Evolutionary conservation across 495 filamentous ascomycete species (phyloP).

Genomic region (Thermochaetoides thermophila): DNA sequence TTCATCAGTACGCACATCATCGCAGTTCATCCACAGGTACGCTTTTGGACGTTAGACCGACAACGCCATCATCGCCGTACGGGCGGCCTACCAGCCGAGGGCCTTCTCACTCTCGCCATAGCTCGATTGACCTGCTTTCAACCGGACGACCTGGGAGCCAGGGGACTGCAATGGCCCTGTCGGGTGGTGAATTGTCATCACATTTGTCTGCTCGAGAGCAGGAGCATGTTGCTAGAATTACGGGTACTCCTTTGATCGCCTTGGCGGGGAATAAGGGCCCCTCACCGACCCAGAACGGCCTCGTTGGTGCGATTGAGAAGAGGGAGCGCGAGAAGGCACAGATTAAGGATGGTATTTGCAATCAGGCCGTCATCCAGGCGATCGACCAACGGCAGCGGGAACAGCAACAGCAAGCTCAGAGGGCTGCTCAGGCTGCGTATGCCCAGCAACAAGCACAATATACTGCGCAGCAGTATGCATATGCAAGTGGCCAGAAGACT

Average conservation of each 20-base stretch:
- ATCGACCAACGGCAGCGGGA: conserved; percentile 60
- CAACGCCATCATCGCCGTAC: too few relatives aligned
- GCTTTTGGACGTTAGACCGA: conserved; percentile 30
- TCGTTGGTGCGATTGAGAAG: conserved; percentile 63
- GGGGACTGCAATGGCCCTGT: conserved; percentile 17
- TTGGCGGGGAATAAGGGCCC: conserved; percentile 42
- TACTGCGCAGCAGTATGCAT: conserved; percentile 2
- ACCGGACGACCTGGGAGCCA: conserved; percentile 18
- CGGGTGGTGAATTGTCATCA: conserved; percentile 39
- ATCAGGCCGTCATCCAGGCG: conserved; percentile 64
- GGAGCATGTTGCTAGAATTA: conserved; percentile 79
- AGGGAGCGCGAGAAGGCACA: conserved; percentile 60
- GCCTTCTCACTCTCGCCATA: conserved; percentile 32
- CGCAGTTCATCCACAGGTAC: conserved; percentile 42
- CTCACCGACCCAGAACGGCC: conserved; percentile 38
- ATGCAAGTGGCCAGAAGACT: conserved; percentile 7
- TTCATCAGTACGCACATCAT: conserved; percentile 40
- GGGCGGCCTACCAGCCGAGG: conserved; percentile 12
- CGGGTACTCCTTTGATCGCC: conserved; percentile 66
- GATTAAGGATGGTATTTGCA: conserved; percentile 55
- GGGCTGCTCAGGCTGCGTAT: conserved; percentile 16
- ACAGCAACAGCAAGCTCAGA: conserved; percentile 28
- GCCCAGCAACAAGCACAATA: conserved; percentile 24
- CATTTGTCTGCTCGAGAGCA: conserved; percentile 86
- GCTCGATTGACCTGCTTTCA: conserved; percentile 22